Evolutionary conservation across 768 basidiomycete genomes (phyloP), one percentile per base, ranked within the genome.

Genomic region (Mycena vitilis): DNA sequence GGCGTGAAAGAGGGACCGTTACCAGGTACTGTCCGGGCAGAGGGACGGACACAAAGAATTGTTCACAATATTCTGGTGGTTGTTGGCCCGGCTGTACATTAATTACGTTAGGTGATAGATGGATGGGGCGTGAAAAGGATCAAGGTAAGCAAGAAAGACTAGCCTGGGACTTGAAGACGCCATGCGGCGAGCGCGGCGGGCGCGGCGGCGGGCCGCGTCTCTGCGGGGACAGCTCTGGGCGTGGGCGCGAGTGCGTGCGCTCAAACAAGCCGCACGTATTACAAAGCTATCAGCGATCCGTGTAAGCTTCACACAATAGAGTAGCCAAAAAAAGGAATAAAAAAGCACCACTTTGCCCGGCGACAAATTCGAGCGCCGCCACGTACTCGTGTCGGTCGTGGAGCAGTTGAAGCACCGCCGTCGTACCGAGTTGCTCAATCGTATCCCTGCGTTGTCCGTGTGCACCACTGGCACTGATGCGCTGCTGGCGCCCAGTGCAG

Each of bases 241-340:
- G 83, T 11, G 92, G 89, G 18, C 91, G 86, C 16, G 91, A 91
- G 78, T 94, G 92, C 0, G 92, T 94, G 51, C 92, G 87, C 77
- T 94, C 92, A 70, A 93, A 94, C 6, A 94, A 79, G n/a, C 92
- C 92, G 73, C 92, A 94, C 75, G 94, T 94, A 83, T 87, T 87
- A 77, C 86, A 87, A 30, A 87, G 80, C 85, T 87, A 51, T 22
- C 25, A 11, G 59, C 38, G 82, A 81, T 74, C 80, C 81, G 30
- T 2, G 40, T 60, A 0, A 71, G 30, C 30, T 30, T 2, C 30
- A 30, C 30, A 3, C 34, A n/a, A n/a, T n/a, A n/a, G n/a, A n/a
- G n/a, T n/a, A n/a, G 38, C 15, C 38, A 51, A 34, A 42, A 48
- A 69, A 57, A 64, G 40, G 5, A 63, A 38, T 40, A 34, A 44